A percentile compares a stretch with the other conserved stretches of the same genome.
Evolutionary conservation across 2,329 filamentous ascomycete genomes (phyloP).

Genomic region (Apiospora koreana): DNA sequence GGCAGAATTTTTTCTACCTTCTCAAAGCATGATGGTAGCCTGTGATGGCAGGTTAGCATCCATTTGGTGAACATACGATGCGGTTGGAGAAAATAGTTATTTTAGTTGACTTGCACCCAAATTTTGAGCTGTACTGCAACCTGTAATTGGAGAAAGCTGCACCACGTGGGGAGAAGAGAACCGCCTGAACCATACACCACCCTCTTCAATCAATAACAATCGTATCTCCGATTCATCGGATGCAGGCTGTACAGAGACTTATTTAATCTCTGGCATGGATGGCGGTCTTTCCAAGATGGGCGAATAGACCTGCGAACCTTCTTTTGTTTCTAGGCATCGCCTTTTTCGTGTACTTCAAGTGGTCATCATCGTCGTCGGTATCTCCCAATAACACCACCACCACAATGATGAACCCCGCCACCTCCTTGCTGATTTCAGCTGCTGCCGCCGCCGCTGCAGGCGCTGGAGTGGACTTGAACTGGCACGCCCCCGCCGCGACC

Average conservation of each 20-base stretch:
- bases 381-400: not conserved
- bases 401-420: not conserved
- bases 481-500: constrained; percentile 58
- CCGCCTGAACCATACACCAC: not conserved
- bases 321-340: not conserved
- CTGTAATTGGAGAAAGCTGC: not conserved
- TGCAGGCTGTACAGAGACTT: not conserved
- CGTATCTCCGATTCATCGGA: not conserved
- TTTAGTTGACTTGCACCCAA: not conserved
- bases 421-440: not conserved
- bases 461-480: constrained; percentile 43
- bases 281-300: not conserved
- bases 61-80: too few relatives aligned
- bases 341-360: not conserved
- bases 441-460: not conserved
- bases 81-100: not conserved
- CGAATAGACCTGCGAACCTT: not conserved
- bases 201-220: not conserved
- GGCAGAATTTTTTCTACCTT: too few relatives aligned
- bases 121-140: not conserved
- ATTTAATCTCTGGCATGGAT: not conserved
- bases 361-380: not conserved
- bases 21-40: too few relatives aligned
- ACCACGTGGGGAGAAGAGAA: not conserved
- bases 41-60: too few relatives aligned